Base-by-base conservation (phyloP, 2,329 filamentous ascomycete species). In the Hypoxylon sp. region DNA sequence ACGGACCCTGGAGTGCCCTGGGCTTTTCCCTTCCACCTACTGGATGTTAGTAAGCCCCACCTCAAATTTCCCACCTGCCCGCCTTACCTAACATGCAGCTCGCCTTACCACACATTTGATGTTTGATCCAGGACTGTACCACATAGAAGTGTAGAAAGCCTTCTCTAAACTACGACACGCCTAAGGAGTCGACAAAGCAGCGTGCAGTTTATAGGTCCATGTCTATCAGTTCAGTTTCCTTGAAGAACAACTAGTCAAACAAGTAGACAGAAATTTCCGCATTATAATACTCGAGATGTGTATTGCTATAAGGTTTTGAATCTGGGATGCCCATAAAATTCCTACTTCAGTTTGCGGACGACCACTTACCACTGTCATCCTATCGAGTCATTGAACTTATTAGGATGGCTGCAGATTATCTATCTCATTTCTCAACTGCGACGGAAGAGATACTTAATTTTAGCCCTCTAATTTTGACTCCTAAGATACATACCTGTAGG, bases 81-180 rank as follows among this genome's bases (percentile, higher is more conserved):
- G 38, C 38, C 38, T 43, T 43, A 21, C 38, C 17, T 21, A 43
- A 43, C 38, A n/a, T 43, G 38, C 17, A 21, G 38, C 38, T 43
- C 38, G 38, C 38, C 38, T 43, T 43, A 43, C 10, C 17, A 19
- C 17, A 43, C 17, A 43, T 43, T 43, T 10, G 17, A 19, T 43
- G 38, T 43, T 43, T 43, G 38, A 17, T 17, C 7, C 11, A 17
- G 9, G n/a, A 17, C n/a, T 41, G 36, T 41, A 41, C 36, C 1
- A 41, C 36, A 41, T 41, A 5, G n/a, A 41, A 41, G 19, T 17
- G 28, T 7, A 7, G 5, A 30, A 30, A 30, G 28, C 6, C 28
- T 3, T 25, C 25, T 25, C 25, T 25, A 3, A 25, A 25, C 25
- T 7, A 30, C 6, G 9, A 30, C 5, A 30, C 28, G 6, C 9